phyloP scores from a whole-genome alignment of 176 grass and related monocot species.

The Zea luxurians region DNA sequence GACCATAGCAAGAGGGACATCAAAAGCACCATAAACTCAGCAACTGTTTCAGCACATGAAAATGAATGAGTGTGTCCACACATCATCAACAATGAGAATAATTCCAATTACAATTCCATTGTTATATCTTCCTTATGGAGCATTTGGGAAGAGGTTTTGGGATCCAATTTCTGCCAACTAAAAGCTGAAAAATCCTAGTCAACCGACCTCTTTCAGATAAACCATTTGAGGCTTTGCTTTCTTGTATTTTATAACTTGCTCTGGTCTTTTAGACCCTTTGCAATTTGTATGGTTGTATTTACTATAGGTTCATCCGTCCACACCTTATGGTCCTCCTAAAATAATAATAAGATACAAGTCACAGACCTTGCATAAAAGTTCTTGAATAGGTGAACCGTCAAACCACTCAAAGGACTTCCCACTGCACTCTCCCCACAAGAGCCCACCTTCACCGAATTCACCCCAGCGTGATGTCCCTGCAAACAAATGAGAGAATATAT shows the following conservation, averaged over 20 bases:
- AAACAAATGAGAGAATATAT: conserved; percentile 38
- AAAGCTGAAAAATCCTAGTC: not conserved
- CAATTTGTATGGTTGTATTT: conserved; percentile 11
- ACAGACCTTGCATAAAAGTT: conserved; percentile 78
- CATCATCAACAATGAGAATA: conserved; percentile 5
- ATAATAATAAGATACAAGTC: conserved; percentile 29
- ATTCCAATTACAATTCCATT: not conserved
- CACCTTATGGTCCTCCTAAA: not conserved
- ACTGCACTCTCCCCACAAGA: conserved; percentile 93
- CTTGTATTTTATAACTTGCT: not conserved
- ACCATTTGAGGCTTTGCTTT: not conserved
- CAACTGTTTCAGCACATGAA: conserved; percentile 14
- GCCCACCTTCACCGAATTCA: conserved; percentile 86
- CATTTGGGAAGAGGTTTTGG: not conserved
- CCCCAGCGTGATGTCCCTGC: conserved; percentile 87
- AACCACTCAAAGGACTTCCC: conserved; percentile 87
- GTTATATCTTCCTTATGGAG: not conserved
- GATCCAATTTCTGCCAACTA: not conserved
- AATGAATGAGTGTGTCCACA: not conserved
- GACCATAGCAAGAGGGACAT: not conserved
- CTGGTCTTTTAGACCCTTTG: not conserved
- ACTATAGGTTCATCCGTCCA: not conserved
- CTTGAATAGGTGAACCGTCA: conserved; percentile 69
- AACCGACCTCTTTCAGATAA: not conserved
- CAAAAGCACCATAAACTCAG: conserved; percentile 17